Percentiles rank a stretch among this genome's conserved stretches.
Evolutionary conservation across 2,329 filamentous ascomycete genomes (phyloP).

Genomic region (Acarospora socialis): DNA sequence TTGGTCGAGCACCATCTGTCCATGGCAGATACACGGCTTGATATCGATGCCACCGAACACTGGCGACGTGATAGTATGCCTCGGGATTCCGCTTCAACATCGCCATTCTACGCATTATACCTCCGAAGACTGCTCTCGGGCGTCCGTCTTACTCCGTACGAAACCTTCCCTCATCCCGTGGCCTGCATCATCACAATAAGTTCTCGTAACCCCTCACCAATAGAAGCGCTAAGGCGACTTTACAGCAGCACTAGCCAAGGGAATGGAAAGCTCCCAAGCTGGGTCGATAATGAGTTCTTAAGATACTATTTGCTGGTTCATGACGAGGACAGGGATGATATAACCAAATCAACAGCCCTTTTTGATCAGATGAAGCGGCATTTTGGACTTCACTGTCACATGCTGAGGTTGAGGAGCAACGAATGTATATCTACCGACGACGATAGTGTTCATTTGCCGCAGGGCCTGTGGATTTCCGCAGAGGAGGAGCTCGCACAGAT

Average conservation of each 20-base stretch:
- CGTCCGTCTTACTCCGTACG: slow-evolving; percentile 64
- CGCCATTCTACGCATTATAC: slow-evolving; percentile 75
- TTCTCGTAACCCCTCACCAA: slow-evolving; percentile 67
- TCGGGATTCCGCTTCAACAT: slow-evolving; percentile 45
- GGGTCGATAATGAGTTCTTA: slow-evolving; percentile 84
- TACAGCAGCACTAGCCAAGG: slow-evolving; percentile 77
- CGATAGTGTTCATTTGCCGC: slow-evolving; percentile 68
- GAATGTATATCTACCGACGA: slow-evolving; percentile 83
- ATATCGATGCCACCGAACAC: too few species aligned
- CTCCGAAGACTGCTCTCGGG: slow-evolving; percentile 70
- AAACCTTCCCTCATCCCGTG: slow-evolving; percentile 89
- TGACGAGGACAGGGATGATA: slow-evolving; percentile 90
- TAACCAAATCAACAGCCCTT: slow-evolving; percentile 70
- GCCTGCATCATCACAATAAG: slow-evolving; percentile 92
- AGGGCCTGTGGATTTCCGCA: slow-evolving; percentile 79
- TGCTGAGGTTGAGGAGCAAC: slow-evolving; percentile 70
- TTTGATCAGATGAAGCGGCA: slow-evolving; percentile 99
- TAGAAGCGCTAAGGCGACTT: slow-evolving; percentile 71
- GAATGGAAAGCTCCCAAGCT: slow-evolving; percentile 57
- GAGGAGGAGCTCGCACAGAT: slow-evolving; percentile 70
- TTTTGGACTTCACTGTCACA: slow-evolving; percentile 86
- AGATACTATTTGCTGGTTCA: slow-evolving; percentile 94
- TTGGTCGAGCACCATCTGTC: too few species aligned
- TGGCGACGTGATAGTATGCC: slow-evolving; percentile 38
- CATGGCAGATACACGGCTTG: too few species aligned